Percentiles rank a stretch among this genome's conserved stretches.
Conservation (phyloP, 495 filamentous ascomycete species). For the Trichoderma gamsii region DNA sequence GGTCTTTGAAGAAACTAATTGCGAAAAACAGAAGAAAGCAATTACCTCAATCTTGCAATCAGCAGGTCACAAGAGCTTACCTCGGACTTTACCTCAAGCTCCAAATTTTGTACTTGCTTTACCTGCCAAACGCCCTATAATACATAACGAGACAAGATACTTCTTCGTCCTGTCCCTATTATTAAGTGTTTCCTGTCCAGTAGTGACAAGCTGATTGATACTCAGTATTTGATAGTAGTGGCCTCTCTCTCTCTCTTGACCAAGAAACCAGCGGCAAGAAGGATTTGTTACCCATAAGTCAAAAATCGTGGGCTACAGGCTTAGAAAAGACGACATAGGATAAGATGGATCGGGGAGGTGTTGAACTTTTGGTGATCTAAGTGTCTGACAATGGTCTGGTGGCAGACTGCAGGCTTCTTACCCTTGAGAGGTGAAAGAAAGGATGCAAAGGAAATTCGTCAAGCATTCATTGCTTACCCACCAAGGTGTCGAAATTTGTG, state of each 20-base stretch:
- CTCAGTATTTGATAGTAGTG: conserved; percentile 8
- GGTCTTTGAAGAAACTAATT: neutral
- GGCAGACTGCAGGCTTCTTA: conserved; percentile 43
- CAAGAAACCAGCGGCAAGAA: neutral
- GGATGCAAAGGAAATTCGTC: conserved; percentile 29
- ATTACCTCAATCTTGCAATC: conserved; percentile 21
- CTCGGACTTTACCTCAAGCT: conserved; percentile 59
- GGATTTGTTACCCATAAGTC: neutral
- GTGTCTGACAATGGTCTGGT: neutral
- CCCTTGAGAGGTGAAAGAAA: conserved; percentile 42
- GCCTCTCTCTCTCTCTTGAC: neutral
- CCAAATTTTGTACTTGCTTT: conserved; percentile 14
- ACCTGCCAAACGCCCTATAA: conserved; percentile 13
- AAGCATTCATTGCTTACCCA: conserved; percentile 31
- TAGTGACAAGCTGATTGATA: neutral
- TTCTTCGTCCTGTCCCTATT: neutral
- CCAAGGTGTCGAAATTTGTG: conserved; percentile 31
- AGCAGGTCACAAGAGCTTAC: conserved; percentile 48
- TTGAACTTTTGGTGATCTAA: neutral
- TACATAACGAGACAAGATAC: neutral
- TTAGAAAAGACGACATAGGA: neutral
- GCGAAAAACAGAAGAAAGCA: conserved; percentile 10
- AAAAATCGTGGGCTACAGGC: neutral
- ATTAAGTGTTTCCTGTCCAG: conserved; percentile 5
- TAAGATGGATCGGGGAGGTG: neutral